Base-by-base conservation (phyloP, 345 rosid species). In the Pugionium dolabratum region DNA sequence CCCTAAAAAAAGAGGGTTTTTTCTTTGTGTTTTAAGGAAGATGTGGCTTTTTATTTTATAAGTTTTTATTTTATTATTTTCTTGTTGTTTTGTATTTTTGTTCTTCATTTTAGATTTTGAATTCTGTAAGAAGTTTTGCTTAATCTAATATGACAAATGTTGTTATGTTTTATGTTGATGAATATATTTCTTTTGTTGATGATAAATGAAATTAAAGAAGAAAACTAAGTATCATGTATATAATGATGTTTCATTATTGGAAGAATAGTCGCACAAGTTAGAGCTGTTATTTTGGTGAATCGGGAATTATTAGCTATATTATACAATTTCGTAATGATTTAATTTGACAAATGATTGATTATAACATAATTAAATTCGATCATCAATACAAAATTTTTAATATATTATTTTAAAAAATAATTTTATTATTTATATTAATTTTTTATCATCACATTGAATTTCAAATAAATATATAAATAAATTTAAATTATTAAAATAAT, bases 21-120 rank as follows among this genome's bases (percentile, higher is more conserved):
- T 56, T 67, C 55, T 18, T 55, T 56, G 64, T 59, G 56, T 62
- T 64, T 49, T 40, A 75, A 60, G 78, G 90, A 80, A 57, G 87
- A 83, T 69, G 88, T 60, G 83, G 84, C 82, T 81, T 74, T 35
- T 40, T n/a, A 28, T 59, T 6, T 62, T 18, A 28, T 44, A 34
- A 28, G 1, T 58, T 43, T 75, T 59, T 33, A 52, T 59, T 51
- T 59, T 65, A 76, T 2, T 5, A 4, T 36, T 5, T 36, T 36
- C 6, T 36, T 36, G 40, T 36, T 36, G 40, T 36, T 36, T 36
- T 3, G 40, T 41, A 49, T 33, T 39, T 10, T n/a, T 25, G 50
- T 59, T 73, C 10, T 60, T 62, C 66, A 60, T 73, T 62, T 73
- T 18, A 18, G 18, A 18, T 18, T 18, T 18, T 18, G 18, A 18